These are phyloP conservation scores for Maudiozyma bulderi DNA, from an alignment of 805 yeast species.

Conservation along the genomic window DNA sequence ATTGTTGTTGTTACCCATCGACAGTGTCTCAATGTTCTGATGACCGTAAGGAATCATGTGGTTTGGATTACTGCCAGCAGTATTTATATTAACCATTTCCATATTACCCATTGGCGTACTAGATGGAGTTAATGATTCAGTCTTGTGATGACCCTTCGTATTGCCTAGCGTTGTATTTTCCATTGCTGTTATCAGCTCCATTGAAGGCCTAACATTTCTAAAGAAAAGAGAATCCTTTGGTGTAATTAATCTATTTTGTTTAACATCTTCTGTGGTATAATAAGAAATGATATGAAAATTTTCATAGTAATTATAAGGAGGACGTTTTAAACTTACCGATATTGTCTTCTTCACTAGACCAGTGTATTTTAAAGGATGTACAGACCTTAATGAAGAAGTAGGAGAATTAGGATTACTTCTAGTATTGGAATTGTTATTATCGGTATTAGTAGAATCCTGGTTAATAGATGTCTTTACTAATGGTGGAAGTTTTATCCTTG, in stretches of 20 bases:
- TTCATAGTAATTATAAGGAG: constrained; percentile 30
- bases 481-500: constrained; percentile 11
- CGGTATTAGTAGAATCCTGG: constrained; percentile 3
- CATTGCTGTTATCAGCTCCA: constrained; percentile 45
- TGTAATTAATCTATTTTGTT: constrained; percentile 41
- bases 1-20: constrained; percentile 1
- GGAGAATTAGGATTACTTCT: not conserved
- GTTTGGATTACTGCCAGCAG: constrained; percentile 16
- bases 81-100: constrained; percentile 7
- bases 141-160: constrained; percentile 21
- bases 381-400: constrained; percentile 4
- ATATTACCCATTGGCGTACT: constrained; percentile 4
- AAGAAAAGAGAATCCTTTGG: constrained; percentile 49
- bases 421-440: not conserved
- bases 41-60: constrained; percentile 4
- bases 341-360: constrained; percentile 82
- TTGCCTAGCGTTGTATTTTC: constrained; percentile 54
- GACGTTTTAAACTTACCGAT: constrained; percentile 43
- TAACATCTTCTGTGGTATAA: constrained; percentile 67
- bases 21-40: constrained; percentile 3
- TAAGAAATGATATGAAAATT: constrained; percentile 61
- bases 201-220: constrained; percentile 39
- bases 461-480: constrained; percentile 7
- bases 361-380: constrained; percentile 16
- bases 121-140: constrained; percentile 2